These are phyloP conservation scores for Abrus pulchellus DNA, from an alignment of 306 rosid species.

Conservation along the genomic window DNA sequence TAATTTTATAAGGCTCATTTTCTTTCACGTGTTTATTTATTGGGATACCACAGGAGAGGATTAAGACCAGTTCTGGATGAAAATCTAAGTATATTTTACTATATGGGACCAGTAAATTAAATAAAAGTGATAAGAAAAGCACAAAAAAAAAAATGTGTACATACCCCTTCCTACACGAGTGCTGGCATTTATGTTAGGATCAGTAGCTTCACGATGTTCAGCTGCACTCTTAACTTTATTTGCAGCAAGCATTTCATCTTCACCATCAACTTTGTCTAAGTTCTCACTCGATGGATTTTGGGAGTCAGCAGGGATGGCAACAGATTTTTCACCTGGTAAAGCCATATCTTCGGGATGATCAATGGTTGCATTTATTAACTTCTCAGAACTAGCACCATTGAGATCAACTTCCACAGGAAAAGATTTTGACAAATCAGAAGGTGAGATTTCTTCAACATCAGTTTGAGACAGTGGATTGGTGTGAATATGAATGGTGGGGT, in stretches of 20 bases:
- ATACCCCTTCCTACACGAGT: slow-evolving; percentile 79
- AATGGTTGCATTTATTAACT: slow-evolving; percentile 55
- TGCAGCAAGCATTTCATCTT: slow-evolving; percentile 60
- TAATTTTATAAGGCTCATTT: slow-evolving; percentile 22
- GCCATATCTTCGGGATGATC: slow-evolving; percentile 50
- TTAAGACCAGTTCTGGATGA: slow-evolving; percentile 11
- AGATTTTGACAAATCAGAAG: slow-evolving; percentile 56
- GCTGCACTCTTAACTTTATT: slow-evolving; percentile 64
- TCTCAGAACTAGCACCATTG: slow-evolving; percentile 45
- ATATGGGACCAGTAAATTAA: slow-evolving; percentile 35
- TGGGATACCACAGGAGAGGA: slow-evolving; percentile 6
- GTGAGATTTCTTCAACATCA: slow-evolving; percentile 54
- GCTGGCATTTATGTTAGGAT: slow-evolving; percentile 53
- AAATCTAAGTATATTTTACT: slow-evolving; percentile 24
- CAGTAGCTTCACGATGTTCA: slow-evolving; percentile 64
- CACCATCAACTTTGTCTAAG: slow-evolving; percentile 52
- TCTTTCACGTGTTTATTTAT: slow-evolving; percentile 33
- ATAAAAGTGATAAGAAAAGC: slow-evolving; percentile 15
- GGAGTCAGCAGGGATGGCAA: slow-evolving; percentile 50
- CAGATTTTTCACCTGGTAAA: slow-evolving; percentile 60
- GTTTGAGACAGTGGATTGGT: slow-evolving; percentile 55
- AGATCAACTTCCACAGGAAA: slow-evolving; percentile 52
- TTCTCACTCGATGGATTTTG: slow-evolving; percentile 49
- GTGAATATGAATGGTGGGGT: slow-evolving; percentile 43
- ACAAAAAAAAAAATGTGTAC: slow-evolving; percentile 28